Percentiles rank a stretch among this genome's conserved stretches.
Evolutionary conservation across 2,329 filamentous ascomycete genomes (phyloP).

Genomic region (Diaporthe helianthi): DNA sequence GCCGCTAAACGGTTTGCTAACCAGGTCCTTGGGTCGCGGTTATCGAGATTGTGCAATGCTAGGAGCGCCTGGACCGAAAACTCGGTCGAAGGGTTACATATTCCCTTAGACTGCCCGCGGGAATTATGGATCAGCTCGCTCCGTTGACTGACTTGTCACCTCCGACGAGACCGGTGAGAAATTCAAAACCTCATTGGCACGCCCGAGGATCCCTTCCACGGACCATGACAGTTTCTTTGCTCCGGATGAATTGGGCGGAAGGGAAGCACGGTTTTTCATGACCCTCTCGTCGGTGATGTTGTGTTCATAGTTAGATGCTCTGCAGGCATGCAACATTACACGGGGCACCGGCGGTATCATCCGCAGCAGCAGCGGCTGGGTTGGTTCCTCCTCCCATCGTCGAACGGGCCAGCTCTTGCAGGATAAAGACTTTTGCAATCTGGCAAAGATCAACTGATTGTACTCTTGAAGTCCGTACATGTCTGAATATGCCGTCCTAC

Average conservation of each 20-base stretch:
- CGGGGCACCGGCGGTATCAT: background rate
- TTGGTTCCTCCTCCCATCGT: background rate
- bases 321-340: background rate
- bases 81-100: background rate
- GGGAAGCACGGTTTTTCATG: background rate
- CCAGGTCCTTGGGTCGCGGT: conserved; percentile 9
- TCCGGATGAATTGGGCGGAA: background rate
- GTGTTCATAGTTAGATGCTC: background rate
- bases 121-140: background rate
- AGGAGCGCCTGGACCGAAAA: background rate
- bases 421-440: background rate
- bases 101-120: background rate
- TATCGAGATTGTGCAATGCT: conserved; percentile 9
- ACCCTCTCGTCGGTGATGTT: background rate
- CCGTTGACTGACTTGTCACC: background rate
- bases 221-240: background rate
- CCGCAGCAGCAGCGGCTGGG: background rate
- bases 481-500: background rate
- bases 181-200: background rate
- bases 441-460: background rate
- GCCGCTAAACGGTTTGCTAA: background rate
- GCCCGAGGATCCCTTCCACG: too few relatives aligned
- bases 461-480: too few relatives aligned
- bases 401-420: background rate
- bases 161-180: background rate